A percentile compares a stretch with the other conserved stretches of the same genome.
Evolutionary conservation across 352 stramenopile species (phyloP).

Genomic region (Aphanomyces euteiches): DNA sequence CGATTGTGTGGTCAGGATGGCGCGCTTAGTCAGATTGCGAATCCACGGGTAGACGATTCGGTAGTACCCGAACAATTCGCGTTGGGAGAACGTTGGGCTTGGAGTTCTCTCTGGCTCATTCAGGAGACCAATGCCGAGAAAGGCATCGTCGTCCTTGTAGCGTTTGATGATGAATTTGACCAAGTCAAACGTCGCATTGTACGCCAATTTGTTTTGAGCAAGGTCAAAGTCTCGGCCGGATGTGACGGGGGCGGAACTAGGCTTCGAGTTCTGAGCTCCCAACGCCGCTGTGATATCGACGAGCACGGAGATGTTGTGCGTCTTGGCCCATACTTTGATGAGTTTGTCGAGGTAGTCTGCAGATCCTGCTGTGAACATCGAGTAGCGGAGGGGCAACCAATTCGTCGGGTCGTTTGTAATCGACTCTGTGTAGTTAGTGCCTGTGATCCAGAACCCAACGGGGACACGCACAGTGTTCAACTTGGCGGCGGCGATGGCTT

Average conservation of each 20-base stretch:
- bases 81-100: not conserved
- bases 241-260: slow-evolving; percentile 6
- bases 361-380: slow-evolving; percentile 20
- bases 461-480: slow-evolving; percentile 62
- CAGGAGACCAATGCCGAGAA: slow-evolving; percentile 38
- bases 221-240: slow-evolving; percentile 31
- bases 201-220: slow-evolving; percentile 14
- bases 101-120: slow-evolving; percentile 36
- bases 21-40: not conserved
- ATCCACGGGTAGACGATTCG: slow-evolving; percentile 7
- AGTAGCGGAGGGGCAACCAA: not conserved
- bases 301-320: slow-evolving; percentile 34
- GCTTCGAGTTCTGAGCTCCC: slow-evolving; percentile 27
- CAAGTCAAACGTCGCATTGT: slow-evolving; percentile 33
- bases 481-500: slow-evolving; percentile 36
- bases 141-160: slow-evolving; percentile 37
- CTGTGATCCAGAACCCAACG: slow-evolving; percentile 54
- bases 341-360: slow-evolving; percentile 39
- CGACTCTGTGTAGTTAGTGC: slow-evolving; percentile 29
- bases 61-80: slow-evolving; percentile 9
- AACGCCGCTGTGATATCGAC: slow-evolving; percentile 25
- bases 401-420: slow-evolving; percentile 3
- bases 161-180: slow-evolving; percentile 35
- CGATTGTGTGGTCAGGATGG: slow-evolving; percentile 12
- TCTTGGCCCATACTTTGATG: slow-evolving; percentile 39